phyloP scores from a whole-genome alignment of 2,329 filamentous ascomycete genomes.

The Simplicillium aogashimaense region DNA sequence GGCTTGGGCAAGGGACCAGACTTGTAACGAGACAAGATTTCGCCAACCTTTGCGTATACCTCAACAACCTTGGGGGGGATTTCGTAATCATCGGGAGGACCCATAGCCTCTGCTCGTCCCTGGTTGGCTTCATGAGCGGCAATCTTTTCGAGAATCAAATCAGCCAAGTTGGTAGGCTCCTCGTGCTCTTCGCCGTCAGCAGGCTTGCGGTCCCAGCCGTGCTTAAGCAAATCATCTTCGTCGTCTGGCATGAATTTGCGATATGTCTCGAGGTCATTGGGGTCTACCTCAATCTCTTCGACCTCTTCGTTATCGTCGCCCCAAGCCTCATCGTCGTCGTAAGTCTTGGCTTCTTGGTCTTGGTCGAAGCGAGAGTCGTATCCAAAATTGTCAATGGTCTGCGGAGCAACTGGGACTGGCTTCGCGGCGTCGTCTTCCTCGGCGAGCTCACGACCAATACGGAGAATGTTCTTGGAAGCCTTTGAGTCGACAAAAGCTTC shows the following conservation, averaged over 20 bases:
- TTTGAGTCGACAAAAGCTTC: slow-evolving; percentile 77
- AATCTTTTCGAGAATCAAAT: slow-evolving; percentile 90
- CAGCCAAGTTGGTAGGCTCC: slow-evolving; percentile 70
- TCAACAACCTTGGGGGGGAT: slow-evolving; percentile 87
- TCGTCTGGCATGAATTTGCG: slow-evolving; percentile 75
- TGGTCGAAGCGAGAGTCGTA: slow-evolving; percentile 68
- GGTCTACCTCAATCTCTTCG: slow-evolving; percentile 72
- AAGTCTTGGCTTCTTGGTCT: slow-evolving; percentile 29
- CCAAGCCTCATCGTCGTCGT: slow-evolving; percentile 57
- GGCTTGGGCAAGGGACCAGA: slow-evolving; percentile 95
- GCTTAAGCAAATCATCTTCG: slow-evolving; percentile 64
- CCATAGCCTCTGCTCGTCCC: slow-evolving; percentile 28
- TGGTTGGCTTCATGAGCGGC: slow-evolving; percentile 74
- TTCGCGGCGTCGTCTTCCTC: slow-evolving; percentile 57
- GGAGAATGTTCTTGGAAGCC: slow-evolving; percentile 78
- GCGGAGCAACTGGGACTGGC: slow-evolving; percentile 29
- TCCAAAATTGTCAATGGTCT: slow-evolving; percentile 51
- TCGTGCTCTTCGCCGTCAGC: slow-evolving; percentile 34
- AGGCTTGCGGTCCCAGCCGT: slow-evolving; percentile 43
- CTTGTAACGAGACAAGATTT: slow-evolving; percentile 86
- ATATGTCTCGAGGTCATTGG: slow-evolving; percentile 81
- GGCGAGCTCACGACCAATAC: slow-evolving; percentile 78
- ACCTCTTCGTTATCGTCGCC: slow-evolving; percentile 68
- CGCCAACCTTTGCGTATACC: slow-evolving; percentile 86
- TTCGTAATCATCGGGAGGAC: slow-evolving; percentile 65